Evolutionary conservation across 169 alveolate genomes (phyloP).

Genomic region (Plasmodium sp.): DNA sequence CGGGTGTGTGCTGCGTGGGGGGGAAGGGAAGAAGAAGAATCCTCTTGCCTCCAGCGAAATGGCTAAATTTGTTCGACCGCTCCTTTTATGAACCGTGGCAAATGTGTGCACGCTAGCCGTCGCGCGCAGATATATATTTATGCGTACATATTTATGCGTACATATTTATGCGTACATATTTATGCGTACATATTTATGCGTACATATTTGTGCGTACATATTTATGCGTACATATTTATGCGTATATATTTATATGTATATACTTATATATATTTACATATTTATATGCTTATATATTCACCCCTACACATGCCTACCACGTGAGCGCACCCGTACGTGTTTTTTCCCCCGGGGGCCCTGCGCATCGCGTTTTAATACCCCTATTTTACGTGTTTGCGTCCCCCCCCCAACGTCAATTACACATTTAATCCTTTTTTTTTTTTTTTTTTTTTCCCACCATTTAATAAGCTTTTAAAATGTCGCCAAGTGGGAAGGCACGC

Average conservation of each 20-base stretch:
- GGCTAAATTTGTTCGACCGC: neutral
- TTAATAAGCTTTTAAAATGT: conserved; percentile 68
- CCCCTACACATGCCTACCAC: neutral
- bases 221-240: neutral
- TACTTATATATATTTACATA: neutral
- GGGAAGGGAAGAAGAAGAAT: neutral
- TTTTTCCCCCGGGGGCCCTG: neutral
- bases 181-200: neutral
- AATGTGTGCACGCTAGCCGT: neutral
- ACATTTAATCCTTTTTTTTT: conserved; percentile 3
- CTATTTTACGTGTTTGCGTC: no score
- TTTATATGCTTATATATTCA: neutral
- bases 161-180: neutral
- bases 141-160: neutral
- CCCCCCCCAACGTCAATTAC: no score
- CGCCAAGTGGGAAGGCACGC: conserved; percentile 2
- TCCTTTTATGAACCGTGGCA: neutral
- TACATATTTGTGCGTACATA: neutral
- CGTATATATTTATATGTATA: neutral
- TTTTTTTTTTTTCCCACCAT: neutral
- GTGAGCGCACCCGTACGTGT: neutral
- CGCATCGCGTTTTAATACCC: no score
- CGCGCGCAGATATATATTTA: neutral
- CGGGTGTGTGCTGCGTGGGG: neutral
- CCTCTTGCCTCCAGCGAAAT: neutral